Percentiles rank a stretch among this genome's conserved stretches.
Conservation (phyloP, 1,284 basidiomycete genomes). For the Boletellus deceptivus region DNA sequence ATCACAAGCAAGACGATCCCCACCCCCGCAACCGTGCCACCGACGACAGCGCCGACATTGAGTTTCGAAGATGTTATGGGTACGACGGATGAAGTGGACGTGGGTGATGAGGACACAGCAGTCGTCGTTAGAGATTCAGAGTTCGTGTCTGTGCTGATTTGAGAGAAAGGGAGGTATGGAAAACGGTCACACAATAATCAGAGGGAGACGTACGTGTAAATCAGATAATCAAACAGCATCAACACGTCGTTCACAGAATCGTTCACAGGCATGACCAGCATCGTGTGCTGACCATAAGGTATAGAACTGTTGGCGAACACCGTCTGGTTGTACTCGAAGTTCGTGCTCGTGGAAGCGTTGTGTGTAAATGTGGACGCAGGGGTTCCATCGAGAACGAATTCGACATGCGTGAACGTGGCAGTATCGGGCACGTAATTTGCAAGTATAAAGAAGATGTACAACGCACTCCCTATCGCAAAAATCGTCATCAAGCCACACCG, state of each 20-base stretch:
- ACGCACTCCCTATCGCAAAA: slow-evolving; percentile 9
- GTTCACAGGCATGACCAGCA: slow-evolving; percentile 7
- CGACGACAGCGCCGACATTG: slow-evolving; percentile 4
- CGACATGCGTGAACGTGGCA: slow-evolving; percentile 1
- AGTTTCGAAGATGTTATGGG: background rate
- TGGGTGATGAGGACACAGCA: background rate
- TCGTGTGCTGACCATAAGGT: slow-evolving; percentile 6
- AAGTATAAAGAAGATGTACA: slow-evolving; percentile 24
- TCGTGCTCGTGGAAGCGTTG: background rate
- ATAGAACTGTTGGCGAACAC: slow-evolving; percentile 16
- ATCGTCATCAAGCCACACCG: background rate
- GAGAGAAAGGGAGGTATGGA: too few species aligned
- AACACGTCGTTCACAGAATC: background rate
- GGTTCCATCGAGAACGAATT: slow-evolving; percentile 10
- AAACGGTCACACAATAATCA: background rate
- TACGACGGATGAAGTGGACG: background rate
- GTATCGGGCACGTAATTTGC: slow-evolving; percentile 8
- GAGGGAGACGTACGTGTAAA: slow-evolving; percentile 1
- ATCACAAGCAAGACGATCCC: background rate
- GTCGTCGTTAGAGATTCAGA: background rate
- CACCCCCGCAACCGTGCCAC: slow-evolving; percentile 8
- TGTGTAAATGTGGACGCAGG: background rate
- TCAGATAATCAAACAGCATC: slow-evolving; percentile 5
- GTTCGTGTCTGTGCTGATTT: slow-evolving; percentile 4
- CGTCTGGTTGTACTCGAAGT: slow-evolving; percentile 16